These are phyloP conservation scores for Sophora flavescens DNA, from an alignment of 306 rosid species.

Conservation along the genomic window DNA sequence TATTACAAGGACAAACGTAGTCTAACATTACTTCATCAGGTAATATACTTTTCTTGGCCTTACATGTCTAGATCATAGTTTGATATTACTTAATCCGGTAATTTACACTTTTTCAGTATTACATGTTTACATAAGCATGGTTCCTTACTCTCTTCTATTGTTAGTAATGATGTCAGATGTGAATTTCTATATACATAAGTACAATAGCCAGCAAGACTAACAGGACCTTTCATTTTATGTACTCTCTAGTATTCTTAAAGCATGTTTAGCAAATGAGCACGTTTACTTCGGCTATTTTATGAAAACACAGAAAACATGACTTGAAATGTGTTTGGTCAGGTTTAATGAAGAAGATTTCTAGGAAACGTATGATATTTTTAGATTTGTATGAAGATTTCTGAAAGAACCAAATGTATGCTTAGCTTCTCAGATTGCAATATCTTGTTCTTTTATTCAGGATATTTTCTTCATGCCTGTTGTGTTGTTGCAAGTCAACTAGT, in stretches of 20 bases:
- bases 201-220: constrained; percentile 19
- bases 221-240: background rate
- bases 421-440: constrained; percentile 20
- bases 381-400: constrained; percentile 2
- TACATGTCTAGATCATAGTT: constrained; percentile 25
- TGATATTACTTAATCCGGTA: constrained; percentile 43
- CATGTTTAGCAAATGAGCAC: background rate
- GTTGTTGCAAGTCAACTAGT: background rate
- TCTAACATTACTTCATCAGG: background rate
- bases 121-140: constrained; percentile 9
- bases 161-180: constrained; percentile 36
- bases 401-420: constrained; percentile 7
- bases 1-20: constrained; percentile 66
- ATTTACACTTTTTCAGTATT: constrained; percentile 38
- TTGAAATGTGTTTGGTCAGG: background rate
- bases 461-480: constrained; percentile 15
- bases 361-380: background rate
- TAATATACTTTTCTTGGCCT: background rate
- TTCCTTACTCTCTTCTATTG: background rate
- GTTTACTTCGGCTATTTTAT: constrained; percentile 16
- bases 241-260: background rate
- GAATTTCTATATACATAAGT: constrained; percentile 3
- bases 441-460: background rate
- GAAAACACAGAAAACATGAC: background rate
- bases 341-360: background rate